A percentile compares a stretch with the other conserved stretches of the same genome.
phyloP scores from a whole-genome alignment of 345 rosid species.

The Populus ilicifolia region DNA sequence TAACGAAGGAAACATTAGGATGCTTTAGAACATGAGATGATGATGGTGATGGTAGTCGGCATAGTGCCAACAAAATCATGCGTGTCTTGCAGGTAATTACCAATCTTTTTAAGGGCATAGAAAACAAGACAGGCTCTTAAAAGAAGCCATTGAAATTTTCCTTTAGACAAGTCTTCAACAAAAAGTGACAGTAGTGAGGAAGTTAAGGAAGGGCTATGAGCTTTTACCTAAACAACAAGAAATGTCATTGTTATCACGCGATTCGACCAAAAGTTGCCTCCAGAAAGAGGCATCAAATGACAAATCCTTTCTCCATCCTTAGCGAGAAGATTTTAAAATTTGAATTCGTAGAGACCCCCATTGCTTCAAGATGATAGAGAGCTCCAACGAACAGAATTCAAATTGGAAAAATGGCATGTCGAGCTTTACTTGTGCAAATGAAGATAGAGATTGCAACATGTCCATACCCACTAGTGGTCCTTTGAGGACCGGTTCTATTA shows the following conservation, averaged over 20 bases:
- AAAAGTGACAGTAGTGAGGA: not conserved
- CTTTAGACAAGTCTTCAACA: not conserved
- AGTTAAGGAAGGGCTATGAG: not conserved
- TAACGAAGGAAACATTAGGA: not conserved
- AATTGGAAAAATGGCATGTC: not conserved
- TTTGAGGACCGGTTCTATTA: not conserved
- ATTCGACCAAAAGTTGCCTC: constrained; percentile 33
- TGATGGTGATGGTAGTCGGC: not conserved
- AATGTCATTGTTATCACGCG: constrained; percentile 45
- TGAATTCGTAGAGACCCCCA: not conserved
- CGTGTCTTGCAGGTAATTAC: not conserved
- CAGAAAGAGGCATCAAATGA: constrained; percentile 11
- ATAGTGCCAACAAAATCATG: not conserved
- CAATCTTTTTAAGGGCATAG: not conserved
- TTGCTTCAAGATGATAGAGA: not conserved
- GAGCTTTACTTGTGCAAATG: not conserved
- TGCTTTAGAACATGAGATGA: not conserved
- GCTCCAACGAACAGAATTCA: not conserved
- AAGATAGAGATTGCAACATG: not conserved
- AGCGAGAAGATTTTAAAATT: not conserved
- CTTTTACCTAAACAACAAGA: constrained; percentile 38
- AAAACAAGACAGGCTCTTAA: not conserved
- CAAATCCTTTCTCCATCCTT: not conserved
- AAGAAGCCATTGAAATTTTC: not conserved
- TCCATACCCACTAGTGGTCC: constrained; percentile 2